Conservation (phyloP, 2,329 filamentous ascomycete genomes). For the Allantophomopsis cytisporea region DNA sequence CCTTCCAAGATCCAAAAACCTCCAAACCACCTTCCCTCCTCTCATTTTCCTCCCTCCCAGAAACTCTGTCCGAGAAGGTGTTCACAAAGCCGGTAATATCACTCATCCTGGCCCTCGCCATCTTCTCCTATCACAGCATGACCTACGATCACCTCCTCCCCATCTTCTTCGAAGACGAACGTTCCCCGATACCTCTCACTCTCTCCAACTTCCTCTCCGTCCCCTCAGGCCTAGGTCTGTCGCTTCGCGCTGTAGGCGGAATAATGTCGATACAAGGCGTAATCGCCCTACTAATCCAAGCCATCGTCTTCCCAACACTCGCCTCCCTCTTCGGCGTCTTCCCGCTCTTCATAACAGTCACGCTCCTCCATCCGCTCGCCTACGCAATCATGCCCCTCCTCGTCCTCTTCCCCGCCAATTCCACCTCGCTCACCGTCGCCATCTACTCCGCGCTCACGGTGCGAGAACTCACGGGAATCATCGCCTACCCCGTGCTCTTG, state of each 20-base stretch:
- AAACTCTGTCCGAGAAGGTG: slow-evolving; percentile 19
- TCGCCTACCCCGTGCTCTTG: slow-evolving; percentile 50
- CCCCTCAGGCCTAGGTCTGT: slow-evolving; percentile 48
- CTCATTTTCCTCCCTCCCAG: too few relatives aligned
- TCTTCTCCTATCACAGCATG: slow-evolving; percentile 94
- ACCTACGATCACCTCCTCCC: slow-evolving; percentile 84
- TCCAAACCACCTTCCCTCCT: background rate
- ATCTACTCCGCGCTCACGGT: slow-evolving; percentile 43
- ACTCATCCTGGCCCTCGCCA: slow-evolving; percentile 68
- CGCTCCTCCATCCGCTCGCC: slow-evolving; percentile 44
- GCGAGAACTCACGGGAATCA: slow-evolving; percentile 43
- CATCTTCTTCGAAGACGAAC: slow-evolving; percentile 80
- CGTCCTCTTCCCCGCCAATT: slow-evolving; percentile 34
- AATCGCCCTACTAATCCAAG: slow-evolving; percentile 45
- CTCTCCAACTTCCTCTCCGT: slow-evolving; percentile 23
- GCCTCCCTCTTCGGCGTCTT: slow-evolving; percentile 45
- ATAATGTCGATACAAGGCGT: slow-evolving; percentile 44
- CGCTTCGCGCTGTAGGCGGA: slow-evolving; percentile 46
- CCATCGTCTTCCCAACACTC: slow-evolving; percentile 44
- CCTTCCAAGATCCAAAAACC: slow-evolving; percentile 31
- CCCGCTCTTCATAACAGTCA: slow-evolving; percentile 40
- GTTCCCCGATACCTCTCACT: slow-evolving; percentile 18
- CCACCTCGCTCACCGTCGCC: slow-evolving; percentile 30
- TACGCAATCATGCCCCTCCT: slow-evolving; percentile 47
- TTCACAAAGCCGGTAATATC: slow-evolving; percentile 56